Percentiles rank a stretch among this genome's conserved stretches.
phyloP scores from a whole-genome alignment of 1,284 basidiomycete species.

The Laetiporus sulphureus region DNA sequence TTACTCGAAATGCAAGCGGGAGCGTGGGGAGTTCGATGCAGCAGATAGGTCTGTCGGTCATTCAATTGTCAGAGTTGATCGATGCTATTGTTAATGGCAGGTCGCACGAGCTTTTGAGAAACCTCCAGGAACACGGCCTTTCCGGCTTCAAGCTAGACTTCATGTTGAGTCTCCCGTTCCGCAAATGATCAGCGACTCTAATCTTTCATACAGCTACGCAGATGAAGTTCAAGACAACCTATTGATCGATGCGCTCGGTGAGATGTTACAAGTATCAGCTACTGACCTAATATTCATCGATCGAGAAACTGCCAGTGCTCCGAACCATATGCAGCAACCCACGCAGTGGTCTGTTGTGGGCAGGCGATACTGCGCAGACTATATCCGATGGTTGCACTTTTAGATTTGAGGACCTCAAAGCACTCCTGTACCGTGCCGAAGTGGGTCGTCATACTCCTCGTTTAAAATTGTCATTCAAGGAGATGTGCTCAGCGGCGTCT shows the following conservation, averaged over 20 bases:
- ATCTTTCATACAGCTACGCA: constrained; percentile 41
- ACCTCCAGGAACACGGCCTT: constrained; percentile 27
- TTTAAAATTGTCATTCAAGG: background rate
- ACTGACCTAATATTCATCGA: background rate
- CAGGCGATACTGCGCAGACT: constrained; percentile 74
- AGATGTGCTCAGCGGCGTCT: too few relatives aligned
- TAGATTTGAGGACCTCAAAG: constrained; percentile 64
- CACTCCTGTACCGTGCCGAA: constrained; percentile 55
- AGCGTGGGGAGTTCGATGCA: constrained; percentile 43
- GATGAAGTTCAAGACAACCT: constrained; percentile 73
- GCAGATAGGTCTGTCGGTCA: constrained; percentile 62
- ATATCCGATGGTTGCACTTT: constrained; percentile 70
- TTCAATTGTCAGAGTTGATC: background rate
- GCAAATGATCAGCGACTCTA: too few relatives aligned
- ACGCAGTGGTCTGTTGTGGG: constrained; percentile 62
- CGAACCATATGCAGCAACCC: constrained; percentile 54
- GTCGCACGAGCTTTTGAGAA: constrained; percentile 46
- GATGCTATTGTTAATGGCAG: constrained; percentile 17
- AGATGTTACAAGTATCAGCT: too few relatives aligned
- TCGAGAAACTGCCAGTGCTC: constrained; percentile 37
- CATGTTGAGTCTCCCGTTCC: too few relatives aligned
- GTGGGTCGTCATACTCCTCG: constrained; percentile 24
- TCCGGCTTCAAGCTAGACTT: constrained; percentile 44
- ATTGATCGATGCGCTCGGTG: constrained; percentile 57
- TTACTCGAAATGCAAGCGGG: constrained; percentile 43